These are phyloP conservation scores for Naegleria lovaniensis DNA, from an alignment of 208 protist species.

Conservation along the genomic window DNA sequence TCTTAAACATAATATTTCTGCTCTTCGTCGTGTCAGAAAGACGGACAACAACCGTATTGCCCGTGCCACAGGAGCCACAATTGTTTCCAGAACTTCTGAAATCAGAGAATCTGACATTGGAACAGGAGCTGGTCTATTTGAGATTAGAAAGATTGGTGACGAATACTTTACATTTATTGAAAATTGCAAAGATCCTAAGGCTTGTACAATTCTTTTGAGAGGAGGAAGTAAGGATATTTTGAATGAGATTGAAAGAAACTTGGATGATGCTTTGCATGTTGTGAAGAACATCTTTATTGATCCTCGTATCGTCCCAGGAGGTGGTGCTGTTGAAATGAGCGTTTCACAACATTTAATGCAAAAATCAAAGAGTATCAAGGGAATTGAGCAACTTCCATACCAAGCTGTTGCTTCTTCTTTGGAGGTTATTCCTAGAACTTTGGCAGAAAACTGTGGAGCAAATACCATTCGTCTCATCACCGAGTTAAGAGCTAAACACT, in stretches of 20 bases:
- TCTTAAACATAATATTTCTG: slow-evolving; percentile 91
- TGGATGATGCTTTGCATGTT: slow-evolving; percentile 98
- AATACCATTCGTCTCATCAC: slow-evolving; percentile 95
- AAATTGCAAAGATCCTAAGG: slow-evolving; percentile 93
- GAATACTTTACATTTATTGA: slow-evolving; percentile 99
- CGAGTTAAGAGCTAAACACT: slow-evolving; percentile 90
- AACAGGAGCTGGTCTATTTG: slow-evolving; percentile 89
- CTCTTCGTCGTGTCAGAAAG: slow-evolving; percentile 95
- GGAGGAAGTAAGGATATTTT: slow-evolving; percentile 99
- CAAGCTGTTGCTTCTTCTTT: slow-evolving; percentile 85
- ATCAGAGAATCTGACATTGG: slow-evolving; percentile 95
- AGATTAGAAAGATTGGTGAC: slow-evolving; percentile 98
- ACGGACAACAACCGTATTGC: slow-evolving; percentile 99
- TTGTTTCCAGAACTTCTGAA: slow-evolving; percentile 92
- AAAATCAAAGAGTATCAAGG: slow-evolving; percentile 86
- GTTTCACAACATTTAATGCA: slow-evolving; percentile 80
- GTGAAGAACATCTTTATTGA: slow-evolving; percentile 95
- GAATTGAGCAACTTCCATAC: slow-evolving; percentile 93
- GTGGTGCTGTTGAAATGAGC: slow-evolving; percentile 95
- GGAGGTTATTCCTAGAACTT: slow-evolving; percentile 92
- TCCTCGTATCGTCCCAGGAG: slow-evolving; percentile 94
- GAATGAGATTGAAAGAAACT: slow-evolving; percentile 90
- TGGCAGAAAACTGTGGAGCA: slow-evolving; percentile 98
- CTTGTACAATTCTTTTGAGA: slow-evolving; percentile 98
- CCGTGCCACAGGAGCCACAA: slow-evolving; percentile 93